These are phyloP conservation scores for Thalassiosira livingstoniorum DNA, from an alignment of 352 stramenopile species.

Conservation along the genomic window DNA sequence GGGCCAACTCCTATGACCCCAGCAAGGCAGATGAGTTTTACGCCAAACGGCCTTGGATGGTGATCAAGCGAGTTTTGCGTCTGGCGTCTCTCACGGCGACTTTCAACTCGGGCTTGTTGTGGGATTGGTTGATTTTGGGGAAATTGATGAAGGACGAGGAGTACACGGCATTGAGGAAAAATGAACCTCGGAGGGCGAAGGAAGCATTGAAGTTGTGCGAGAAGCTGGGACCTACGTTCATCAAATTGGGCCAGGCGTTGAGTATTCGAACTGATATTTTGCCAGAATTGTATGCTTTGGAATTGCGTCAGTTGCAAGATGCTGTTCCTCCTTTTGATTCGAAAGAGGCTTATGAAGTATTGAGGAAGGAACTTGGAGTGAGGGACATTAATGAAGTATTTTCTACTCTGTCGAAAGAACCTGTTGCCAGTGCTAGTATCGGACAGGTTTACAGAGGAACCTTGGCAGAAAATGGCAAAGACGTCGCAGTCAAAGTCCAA, in stretches of 20 bases:
- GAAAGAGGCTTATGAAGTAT: constrained; percentile 42
- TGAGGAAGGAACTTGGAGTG: constrained; percentile 56
- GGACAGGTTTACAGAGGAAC: constrained; percentile 81
- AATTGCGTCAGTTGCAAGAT: constrained; percentile 83
- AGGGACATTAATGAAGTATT: constrained; percentile 60
- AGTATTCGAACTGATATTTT: constrained; percentile 84
- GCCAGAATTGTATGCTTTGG: constrained; percentile 73
- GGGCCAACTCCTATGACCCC: constrained; percentile 68
- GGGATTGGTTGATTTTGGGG: constrained; percentile 75
- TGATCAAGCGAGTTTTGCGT: constrained; percentile 67
- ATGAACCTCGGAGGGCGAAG: constrained; percentile 66
- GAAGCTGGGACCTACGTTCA: constrained; percentile 74
- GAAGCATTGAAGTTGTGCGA: constrained; percentile 63
- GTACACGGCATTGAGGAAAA: constrained; percentile 63
- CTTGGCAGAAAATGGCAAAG: constrained; percentile 55
- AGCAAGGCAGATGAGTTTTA: constrained; percentile 65
- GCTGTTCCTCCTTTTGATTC: constrained; percentile 77
- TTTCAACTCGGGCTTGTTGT: constrained; percentile 72
- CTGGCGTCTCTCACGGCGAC: constrained; percentile 60
- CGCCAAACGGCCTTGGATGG: constrained; percentile 51
- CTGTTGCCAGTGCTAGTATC: constrained; percentile 76
- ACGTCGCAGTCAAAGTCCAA: constrained; percentile 86
- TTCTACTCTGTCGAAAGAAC: constrained; percentile 35
- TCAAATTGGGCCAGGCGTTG: constrained; percentile 81
- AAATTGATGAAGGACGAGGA: constrained; percentile 74